Evolutionary conservation across 1,284 basidiomycete species (phyloP), one percentile per base, ranked within the genome.

Genomic region (Trametes versicolor): DNA sequence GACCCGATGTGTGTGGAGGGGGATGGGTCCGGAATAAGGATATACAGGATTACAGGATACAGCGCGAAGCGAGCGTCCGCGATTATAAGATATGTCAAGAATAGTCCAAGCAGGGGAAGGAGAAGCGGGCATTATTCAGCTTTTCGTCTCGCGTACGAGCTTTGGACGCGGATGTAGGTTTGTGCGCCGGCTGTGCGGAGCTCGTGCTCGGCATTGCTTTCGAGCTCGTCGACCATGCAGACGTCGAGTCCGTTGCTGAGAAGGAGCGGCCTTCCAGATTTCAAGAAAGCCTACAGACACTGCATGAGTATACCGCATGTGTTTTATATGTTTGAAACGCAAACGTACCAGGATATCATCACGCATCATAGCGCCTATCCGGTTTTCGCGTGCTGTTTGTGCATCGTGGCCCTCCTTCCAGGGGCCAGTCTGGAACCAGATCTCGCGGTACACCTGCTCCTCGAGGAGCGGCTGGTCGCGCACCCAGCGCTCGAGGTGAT

Each of bases 201-300:
- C 71, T 93, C 91, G 23, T 72, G 59, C 23, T 75, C 75, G 12
- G 86, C 83, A 29, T 84, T 82, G 4, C 62, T 65, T 72, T 90
- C 81, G 17, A 92, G 75, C 37, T 83, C 78, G 62, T 87, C 78
- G 23, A 91, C 80, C 21, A 87, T 70, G 10, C 77, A 73, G 71
- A 83, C 81, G 2, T 85, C 75, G 34, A 92, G 72, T 7, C 89
- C 91, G 68, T 80, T 84, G 17, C 85, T 83, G 8, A 93, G 82
- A 2, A 93, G 81, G 47, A 93, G 77, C 34, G 90, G 88, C n/a
- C 88, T 81, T 19, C 85, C 86, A 1, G 88, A 87, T 61, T 80
- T 81, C 50, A 93, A 70, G 71, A 92, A 92, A 13, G 83, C 80
- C 91, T 93, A 66, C 8, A 52, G 47, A 25, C 34, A 65, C 15